Conservation (phyloP, 2,329 filamentous ascomycete species). For the Stromatinia cepivora region DNA sequence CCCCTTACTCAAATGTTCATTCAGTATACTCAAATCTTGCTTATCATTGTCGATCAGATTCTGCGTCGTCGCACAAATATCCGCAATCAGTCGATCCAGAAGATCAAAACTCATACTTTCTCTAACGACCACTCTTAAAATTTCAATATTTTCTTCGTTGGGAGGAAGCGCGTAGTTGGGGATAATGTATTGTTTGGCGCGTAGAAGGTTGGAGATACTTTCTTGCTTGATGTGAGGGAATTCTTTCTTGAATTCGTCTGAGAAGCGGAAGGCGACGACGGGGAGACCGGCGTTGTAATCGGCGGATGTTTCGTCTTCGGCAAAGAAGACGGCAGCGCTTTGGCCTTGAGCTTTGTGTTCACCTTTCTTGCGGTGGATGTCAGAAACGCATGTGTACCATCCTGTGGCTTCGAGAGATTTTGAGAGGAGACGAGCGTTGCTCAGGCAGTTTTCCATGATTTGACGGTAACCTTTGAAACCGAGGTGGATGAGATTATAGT, state of each 20-base stretch:
- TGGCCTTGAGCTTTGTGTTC: slow-evolving; percentile 42
- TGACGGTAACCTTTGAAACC: slow-evolving; percentile 64
- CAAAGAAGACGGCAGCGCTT: slow-evolving; percentile 42
- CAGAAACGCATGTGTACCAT: slow-evolving; percentile 65
- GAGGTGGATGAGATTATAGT: slow-evolving; percentile 71
- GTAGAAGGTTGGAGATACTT: slow-evolving; percentile 59
- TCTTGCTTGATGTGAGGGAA: slow-evolving; percentile 66
- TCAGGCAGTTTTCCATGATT: slow-evolving; percentile 66
- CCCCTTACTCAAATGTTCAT: slow-evolving; percentile 44
- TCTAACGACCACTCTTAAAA: slow-evolving; percentile 65
- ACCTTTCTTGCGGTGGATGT: slow-evolving; percentile 62
- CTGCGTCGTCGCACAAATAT: slow-evolving; percentile 62
- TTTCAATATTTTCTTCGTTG: slow-evolving; percentile 60
- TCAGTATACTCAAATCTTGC: slow-evolving; percentile 48
- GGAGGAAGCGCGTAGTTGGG: slow-evolving; percentile 70
- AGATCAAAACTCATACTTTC: slow-evolving; percentile 70
- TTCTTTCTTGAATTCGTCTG: slow-evolving; percentile 59
- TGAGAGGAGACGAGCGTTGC: slow-evolving; percentile 64
- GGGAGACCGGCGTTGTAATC: slow-evolving; percentile 65
- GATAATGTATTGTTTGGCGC: slow-evolving; percentile 69
- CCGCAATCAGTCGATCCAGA: slow-evolving; percentile 60
- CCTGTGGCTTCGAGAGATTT: slow-evolving; percentile 64
- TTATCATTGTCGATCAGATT: slow-evolving; percentile 49
- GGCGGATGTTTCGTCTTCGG: slow-evolving; percentile 53
- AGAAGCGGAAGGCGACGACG: slow-evolving; percentile 66